Conservation (phyloP, 805 yeast genomes). For the Wickerhamiella occidentalis region DNA sequence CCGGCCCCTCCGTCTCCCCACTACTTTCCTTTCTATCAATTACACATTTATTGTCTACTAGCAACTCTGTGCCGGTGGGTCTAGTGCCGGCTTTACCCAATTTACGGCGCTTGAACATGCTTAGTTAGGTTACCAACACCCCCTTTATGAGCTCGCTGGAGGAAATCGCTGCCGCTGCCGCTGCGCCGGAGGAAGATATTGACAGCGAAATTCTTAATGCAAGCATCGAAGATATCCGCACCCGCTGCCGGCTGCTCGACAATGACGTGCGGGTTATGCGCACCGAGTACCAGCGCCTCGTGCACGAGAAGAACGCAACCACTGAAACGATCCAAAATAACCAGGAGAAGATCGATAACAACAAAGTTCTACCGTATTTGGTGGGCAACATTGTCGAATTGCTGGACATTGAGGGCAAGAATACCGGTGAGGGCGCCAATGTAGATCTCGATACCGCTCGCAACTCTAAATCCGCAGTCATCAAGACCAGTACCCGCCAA, state of each 20-base stretch:
- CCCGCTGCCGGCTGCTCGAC: constrained; percentile 77
- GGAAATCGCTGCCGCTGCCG: constrained; percentile 13
- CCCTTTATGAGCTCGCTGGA: constrained; percentile 10
- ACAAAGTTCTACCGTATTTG: constrained; percentile 86
- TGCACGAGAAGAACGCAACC: constrained; percentile 91
- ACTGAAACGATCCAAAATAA: constrained; percentile 87
- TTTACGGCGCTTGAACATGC: constrained; percentile 2
- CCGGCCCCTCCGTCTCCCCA: neutral
- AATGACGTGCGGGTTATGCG: constrained; percentile 92
- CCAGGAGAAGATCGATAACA: constrained; percentile 89
- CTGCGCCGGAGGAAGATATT: constrained; percentile 40
- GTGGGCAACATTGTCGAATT: constrained; percentile 96
- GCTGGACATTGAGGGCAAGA: constrained; percentile 72
- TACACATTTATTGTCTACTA: neutral
- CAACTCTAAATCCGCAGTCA: constrained; percentile 93
- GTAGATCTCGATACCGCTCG: constrained; percentile 85
- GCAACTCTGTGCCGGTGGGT: neutral
- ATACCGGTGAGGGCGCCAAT: constrained; percentile 82
- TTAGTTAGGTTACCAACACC: neutral
- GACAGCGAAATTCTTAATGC: constrained; percentile 72
- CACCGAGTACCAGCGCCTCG: constrained; percentile 78
- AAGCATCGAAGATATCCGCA: constrained; percentile 70
- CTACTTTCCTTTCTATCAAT: neutral
- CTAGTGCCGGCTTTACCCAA: neutral
- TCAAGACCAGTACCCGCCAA: constrained; percentile 94